phyloP scores from a whole-genome alignment of 2,329 filamentous ascomycete species.

The Aureobasidium namibiae region DNA sequence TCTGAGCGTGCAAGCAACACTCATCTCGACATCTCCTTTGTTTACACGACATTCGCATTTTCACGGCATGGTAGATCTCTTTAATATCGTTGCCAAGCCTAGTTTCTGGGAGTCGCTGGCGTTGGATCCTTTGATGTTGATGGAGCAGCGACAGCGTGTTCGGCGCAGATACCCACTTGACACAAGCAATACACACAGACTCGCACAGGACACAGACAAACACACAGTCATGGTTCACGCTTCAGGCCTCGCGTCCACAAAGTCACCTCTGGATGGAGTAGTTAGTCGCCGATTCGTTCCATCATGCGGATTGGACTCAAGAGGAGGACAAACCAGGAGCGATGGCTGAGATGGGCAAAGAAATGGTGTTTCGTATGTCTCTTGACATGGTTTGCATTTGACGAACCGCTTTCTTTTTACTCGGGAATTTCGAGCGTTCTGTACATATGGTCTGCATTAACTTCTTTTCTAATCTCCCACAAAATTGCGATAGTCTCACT shows the following conservation, averaged over 20 bases:
- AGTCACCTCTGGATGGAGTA: neutral
- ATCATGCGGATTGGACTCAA: neutral
- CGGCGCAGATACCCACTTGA: constrained; percentile 13
- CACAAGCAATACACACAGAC: constrained; percentile 1
- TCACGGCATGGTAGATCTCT: constrained; percentile 13
- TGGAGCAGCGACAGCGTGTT: constrained; percentile 11
- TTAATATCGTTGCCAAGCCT: constrained; percentile 12
- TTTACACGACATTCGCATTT: constrained; percentile 12
- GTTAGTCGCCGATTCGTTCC: neutral
- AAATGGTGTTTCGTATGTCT: neutral
- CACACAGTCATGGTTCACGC: constrained; percentile 2
- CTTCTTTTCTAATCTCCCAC: neutral
- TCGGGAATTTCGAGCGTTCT: neutral
- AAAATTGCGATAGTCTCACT: neutral
- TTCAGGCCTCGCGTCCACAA: neutral
- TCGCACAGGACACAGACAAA: neutral
- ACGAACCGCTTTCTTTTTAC: neutral
- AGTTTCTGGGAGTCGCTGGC: constrained; percentile 13
- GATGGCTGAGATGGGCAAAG: neutral
- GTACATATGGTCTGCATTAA: constrained; percentile 11
- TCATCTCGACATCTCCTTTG: neutral
- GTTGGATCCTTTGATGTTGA: constrained; percentile 12
- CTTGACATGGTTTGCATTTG: constrained; percentile 1
- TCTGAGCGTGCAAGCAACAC: constrained; percentile 36
- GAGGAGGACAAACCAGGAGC: neutral